Base-by-base conservation (phyloP, 192 early-diverging fungal genomes). In the Coemansia biformis region DNA sequence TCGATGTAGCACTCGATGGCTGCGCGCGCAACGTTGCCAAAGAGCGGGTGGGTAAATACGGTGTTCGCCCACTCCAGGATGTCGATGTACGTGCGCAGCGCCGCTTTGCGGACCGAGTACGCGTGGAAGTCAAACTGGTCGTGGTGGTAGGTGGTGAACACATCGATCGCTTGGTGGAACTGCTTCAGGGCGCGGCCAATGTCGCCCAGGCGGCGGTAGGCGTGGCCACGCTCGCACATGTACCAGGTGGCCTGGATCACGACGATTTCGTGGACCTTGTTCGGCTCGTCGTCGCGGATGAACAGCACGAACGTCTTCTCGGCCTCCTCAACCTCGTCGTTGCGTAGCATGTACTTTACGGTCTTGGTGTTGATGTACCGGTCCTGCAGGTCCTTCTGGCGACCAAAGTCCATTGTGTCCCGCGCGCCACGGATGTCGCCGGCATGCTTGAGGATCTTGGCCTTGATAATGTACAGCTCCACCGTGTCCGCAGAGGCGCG, bases 111-210 rank as follows among this genome's bases (percentile, higher is more conserved):
- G 26, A 93, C 72, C 45, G 82, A 88, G 67, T 96, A 98, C 16
- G 78, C 76, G 63, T 98, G 96, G 79, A 96, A 98, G 66, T 98
- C 96, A 46, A 93, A 91, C 70, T 95, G 90, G 48, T 93, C 92
- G 43, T 91, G 90, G 30, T 83, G 82, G 57, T 87, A 88, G 43
- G 91, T 89, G 31, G 48, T 54, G 59, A 95, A 98, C 64, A 83
- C 78, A 63, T 79, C 83, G 21, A 87, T 82, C 18, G 93, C 82
- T 51, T 85, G 80, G 57, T 96, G 85, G 61, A 85, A 88, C 30
- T 86, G 83, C 76, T 94, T 95, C 45, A 98, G 77, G 8, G 96
- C 91, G 23, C 75, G 77, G 22, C 93, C 93, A 33, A 75, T 69
- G 17, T 89, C 75, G 10, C 81, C 81, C 45, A 81, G 68, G 9